Percentiles rank a stretch among this genome's conserved stretches.
Conservation (phyloP, 2,329 filamentous ascomycete species). For the Pezicula neosporulosa region DNA sequence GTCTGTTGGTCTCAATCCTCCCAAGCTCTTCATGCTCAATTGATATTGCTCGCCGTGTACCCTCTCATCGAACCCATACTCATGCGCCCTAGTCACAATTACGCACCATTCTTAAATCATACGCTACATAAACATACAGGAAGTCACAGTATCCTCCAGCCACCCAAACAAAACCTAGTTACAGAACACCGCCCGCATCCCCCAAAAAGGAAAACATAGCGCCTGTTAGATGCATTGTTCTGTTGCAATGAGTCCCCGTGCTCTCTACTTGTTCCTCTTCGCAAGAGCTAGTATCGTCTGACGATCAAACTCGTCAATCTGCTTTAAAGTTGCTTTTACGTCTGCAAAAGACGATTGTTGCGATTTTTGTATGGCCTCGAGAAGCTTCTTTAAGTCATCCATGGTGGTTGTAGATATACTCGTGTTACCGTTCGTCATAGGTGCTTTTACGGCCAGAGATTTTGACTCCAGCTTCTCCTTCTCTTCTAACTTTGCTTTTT, state of each 20-base stretch:
- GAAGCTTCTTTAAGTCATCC: neutral
- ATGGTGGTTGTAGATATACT: neutral
- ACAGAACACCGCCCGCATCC: too few relatives aligned
- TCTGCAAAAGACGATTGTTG: neutral
- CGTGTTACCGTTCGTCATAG: neutral
- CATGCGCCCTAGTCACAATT: too few relatives aligned
- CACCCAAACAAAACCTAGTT: too few relatives aligned
- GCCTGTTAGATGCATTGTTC: too few relatives aligned
- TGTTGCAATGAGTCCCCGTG: neutral
- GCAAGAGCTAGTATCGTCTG: conserved; percentile 1
- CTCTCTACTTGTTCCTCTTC: neutral
- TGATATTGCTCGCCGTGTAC: too few relatives aligned
- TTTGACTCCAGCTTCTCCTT: neutral
- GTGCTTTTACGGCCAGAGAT: neutral
- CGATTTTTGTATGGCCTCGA: neutral
- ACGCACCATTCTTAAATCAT: too few relatives aligned
- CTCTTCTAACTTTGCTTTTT: neutral
- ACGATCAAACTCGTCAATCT: conserved; percentile 1
- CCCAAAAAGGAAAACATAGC: too few relatives aligned
- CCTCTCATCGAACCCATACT: too few relatives aligned
- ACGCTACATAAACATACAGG: too few relatives aligned
- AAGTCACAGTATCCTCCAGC: too few relatives aligned
- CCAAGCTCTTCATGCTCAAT: too few relatives aligned
- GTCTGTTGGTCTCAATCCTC: too few relatives aligned
- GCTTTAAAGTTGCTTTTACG: neutral